Evolutionary conservation across 192 early-diverging fungal species (phyloP).

Genomic region (Thoreauomyces humboldtii): DNA sequence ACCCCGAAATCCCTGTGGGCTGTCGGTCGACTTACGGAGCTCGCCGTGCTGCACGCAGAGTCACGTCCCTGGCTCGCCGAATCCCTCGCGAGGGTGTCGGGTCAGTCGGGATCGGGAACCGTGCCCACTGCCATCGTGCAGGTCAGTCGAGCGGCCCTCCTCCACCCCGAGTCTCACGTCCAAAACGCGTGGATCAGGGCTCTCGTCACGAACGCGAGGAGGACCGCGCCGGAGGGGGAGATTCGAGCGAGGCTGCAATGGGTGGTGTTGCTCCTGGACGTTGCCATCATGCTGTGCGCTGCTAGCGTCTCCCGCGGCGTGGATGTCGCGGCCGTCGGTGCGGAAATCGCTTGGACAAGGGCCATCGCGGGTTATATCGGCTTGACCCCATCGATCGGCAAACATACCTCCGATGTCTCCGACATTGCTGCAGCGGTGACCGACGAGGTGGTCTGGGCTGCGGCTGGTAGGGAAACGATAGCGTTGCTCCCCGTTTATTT

Average conservation of each 20-base stretch:
- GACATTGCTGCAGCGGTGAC: neutral
- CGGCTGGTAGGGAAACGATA: neutral
- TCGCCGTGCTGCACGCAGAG: neutral
- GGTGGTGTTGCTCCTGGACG: conserved; percentile 19
- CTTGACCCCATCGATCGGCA: too few species aligned
- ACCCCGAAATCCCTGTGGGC: neutral
- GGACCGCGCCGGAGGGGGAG: neutral
- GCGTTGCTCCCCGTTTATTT: neutral
- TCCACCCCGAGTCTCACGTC: neutral
- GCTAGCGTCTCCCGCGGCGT: neutral
- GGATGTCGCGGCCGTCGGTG: neutral
- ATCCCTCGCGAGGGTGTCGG: neutral
- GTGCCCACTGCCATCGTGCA: neutral
- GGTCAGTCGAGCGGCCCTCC: neutral
- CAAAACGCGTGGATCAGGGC: neutral
- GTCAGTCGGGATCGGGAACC: neutral
- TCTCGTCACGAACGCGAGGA: neutral
- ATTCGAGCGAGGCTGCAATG: neutral
- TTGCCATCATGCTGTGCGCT: conserved; percentile 20
- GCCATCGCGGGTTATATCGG: conserved; percentile 2
- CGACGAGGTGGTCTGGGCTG: neutral
- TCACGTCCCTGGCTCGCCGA: neutral
- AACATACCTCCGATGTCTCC: neutral
- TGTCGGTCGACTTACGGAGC: neutral
- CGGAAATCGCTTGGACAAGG: conserved; percentile 5